Conservation (phyloP, 139 green algal genomes). For the Volvox reticuliferus region DNA sequence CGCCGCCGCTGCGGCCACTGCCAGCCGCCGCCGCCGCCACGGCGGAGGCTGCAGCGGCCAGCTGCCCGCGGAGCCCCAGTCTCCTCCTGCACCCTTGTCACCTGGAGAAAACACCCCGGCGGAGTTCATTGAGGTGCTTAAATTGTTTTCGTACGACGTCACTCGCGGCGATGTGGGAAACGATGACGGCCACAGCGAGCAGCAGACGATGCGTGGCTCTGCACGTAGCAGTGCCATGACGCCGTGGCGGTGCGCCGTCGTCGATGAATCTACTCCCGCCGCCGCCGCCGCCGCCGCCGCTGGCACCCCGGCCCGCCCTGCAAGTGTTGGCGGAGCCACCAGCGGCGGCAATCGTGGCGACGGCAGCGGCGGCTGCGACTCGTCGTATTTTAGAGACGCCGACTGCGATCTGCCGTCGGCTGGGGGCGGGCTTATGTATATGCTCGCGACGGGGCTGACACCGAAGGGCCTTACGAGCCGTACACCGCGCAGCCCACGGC, state of each 20-base stretch:
- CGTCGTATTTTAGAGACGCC: background rate
- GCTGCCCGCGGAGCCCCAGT: background rate
- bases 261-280: background rate
- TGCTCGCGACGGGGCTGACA: constrained; percentile 3
- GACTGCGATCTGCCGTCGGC: background rate
- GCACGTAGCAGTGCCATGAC: background rate
- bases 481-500: background rate
- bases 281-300: background rate
- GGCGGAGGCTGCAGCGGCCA: background rate
- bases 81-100: background rate
- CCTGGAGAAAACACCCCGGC: background rate
- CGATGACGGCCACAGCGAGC: background rate
- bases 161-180: background rate
- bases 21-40: background rate
- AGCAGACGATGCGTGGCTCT: background rate
- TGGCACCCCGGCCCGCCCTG: background rate
- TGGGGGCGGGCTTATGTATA: background rate
- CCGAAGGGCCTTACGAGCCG: background rate
- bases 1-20: background rate
- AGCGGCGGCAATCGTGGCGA: background rate
- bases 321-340: background rate
- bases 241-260: background rate
- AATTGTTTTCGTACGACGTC: background rate
- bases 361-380: background rate
- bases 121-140: background rate